These are phyloP conservation scores for Microsporum ferrugineum DNA, from an alignment of 2,329 filamentous ascomycete genomes.

Conservation along the genomic window DNA sequence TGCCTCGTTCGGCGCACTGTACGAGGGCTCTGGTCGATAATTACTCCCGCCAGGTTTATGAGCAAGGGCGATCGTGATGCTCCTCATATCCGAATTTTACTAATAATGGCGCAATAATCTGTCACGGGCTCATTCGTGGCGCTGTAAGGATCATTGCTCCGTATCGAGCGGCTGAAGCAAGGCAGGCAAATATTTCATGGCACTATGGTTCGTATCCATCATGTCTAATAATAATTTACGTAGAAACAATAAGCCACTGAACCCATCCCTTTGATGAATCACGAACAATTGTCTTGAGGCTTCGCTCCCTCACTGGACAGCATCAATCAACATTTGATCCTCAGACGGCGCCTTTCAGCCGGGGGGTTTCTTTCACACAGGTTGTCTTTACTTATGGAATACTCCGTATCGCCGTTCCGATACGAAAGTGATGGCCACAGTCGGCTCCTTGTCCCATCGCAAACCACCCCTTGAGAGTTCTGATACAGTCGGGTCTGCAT, in stretches of 20 bases:
- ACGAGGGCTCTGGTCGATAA: background rate
- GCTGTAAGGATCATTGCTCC: background rate
- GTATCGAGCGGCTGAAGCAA: background rate
- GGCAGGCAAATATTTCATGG: background rate
- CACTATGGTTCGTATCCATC: background rate
- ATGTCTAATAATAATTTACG: background rate
- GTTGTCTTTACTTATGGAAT: background rate
- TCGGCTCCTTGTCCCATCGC: conserved; percentile 3
- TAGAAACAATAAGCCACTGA: background rate
- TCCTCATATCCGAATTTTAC: background rate
- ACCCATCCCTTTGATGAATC: background rate
- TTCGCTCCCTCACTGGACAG: background rate
- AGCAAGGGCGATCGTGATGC: background rate
- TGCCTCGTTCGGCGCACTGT: background rate
- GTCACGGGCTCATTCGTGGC: background rate
- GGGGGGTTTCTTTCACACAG: background rate
- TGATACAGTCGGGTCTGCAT: background rate
- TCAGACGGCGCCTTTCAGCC: background rate
- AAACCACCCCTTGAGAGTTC: conserved; percentile 1
- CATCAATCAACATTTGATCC: background rate
- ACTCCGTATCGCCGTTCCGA: conserved; percentile 1
- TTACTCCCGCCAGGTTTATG: background rate
- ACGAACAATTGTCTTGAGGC: background rate
- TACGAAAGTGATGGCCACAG: background rate
- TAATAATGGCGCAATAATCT: conserved; percentile 2